phyloP scores from a whole-genome alignment of 2,329 filamentous ascomycete species.

The Didymella keratinophila region DNA sequence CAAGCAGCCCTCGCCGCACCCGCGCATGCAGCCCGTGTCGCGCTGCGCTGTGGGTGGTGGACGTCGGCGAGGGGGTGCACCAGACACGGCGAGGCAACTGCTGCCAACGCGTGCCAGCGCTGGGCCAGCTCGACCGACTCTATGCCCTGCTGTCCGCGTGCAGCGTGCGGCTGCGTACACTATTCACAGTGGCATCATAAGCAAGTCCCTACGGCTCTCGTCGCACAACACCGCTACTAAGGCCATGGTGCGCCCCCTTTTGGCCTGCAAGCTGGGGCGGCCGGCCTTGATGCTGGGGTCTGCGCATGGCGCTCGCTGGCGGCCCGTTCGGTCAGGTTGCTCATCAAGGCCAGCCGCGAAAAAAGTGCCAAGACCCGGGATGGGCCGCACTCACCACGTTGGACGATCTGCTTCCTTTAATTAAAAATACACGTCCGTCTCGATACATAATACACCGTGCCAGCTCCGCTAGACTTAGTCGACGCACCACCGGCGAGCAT shows the following conservation, averaged over 20 bases:
- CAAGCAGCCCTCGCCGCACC: slow-evolving; percentile 6
- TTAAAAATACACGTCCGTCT: slow-evolving; percentile 21
- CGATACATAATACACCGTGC: slow-evolving; percentile 10
- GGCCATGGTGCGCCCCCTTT: slow-evolving; percentile 15
- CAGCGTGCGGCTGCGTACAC: not conserved
- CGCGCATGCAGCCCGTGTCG: slow-evolving; percentile 14
- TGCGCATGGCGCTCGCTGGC: slow-evolving; percentile 15
- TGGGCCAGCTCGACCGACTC: not conserved
- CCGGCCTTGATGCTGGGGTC: slow-evolving; percentile 16
- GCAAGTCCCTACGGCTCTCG: not conserved
- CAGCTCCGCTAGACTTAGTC: slow-evolving; percentile 4
- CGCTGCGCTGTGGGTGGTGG: not conserved
- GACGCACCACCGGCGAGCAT: not conserved
- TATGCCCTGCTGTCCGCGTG: not conserved
- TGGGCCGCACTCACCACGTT: slow-evolving; percentile 10
- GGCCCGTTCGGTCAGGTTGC: slow-evolving; percentile 12
- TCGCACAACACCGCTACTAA: slow-evolving; percentile 1
- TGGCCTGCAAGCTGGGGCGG: slow-evolving; percentile 13
- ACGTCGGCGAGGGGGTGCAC: not conserved
- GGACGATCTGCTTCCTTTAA: slow-evolving; percentile 22
- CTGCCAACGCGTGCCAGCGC: not conserved
- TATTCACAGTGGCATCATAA: not conserved
- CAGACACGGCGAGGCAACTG: not conserved
- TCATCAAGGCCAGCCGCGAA: slow-evolving; percentile 6
- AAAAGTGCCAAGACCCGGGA: slow-evolving; percentile 14